Conservation (phyloP, 192 early-diverging fungal species). For the Phycomyces nitens region DNA sequence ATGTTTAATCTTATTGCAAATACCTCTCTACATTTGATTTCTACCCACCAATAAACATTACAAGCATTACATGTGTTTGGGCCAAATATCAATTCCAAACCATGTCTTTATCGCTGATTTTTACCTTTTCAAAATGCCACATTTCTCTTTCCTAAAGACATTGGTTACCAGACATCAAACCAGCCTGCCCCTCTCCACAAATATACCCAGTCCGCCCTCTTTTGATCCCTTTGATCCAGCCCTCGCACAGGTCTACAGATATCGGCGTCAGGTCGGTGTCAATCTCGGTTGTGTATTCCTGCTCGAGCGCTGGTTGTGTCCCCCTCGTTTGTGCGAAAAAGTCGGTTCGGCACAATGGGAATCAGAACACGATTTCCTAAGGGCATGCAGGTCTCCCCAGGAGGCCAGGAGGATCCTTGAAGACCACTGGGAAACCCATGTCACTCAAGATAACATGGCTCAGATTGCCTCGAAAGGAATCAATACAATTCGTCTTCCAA, state of each 20-base stretch:
- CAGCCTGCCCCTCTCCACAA: too few relatives aligned
- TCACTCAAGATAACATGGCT: constrained; percentile 54
- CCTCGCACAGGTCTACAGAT: constrained; percentile 8
- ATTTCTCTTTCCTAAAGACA: too few relatives aligned
- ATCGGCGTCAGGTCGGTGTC: constrained; percentile 23
- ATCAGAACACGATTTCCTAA: constrained; percentile 22
- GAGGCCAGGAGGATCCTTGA: constrained; percentile 42
- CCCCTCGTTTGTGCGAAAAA: neutral
- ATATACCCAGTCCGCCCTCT: neutral
- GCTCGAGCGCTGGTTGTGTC: constrained; percentile 17
- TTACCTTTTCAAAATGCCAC: too few relatives aligned
- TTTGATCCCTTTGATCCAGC: constrained; percentile 20
- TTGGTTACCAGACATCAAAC: too few relatives aligned
- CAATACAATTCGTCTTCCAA: constrained; percentile 62
- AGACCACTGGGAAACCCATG: constrained; percentile 54
- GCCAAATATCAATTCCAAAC: too few relatives aligned
- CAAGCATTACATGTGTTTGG: too few relatives aligned
- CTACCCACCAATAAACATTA: too few relatives aligned
- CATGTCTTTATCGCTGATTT: too few relatives aligned
- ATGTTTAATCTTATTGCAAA: too few relatives aligned
- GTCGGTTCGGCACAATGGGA: constrained; percentile 3
- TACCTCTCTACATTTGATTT: too few relatives aligned
- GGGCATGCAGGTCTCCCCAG: constrained; percentile 1
- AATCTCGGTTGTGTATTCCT: constrained; percentile 21
- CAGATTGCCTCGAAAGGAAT: constrained; percentile 44